Base-by-base conservation (phyloP, 208 protist genomes). In the Leishmania tarentolae region DNA sequence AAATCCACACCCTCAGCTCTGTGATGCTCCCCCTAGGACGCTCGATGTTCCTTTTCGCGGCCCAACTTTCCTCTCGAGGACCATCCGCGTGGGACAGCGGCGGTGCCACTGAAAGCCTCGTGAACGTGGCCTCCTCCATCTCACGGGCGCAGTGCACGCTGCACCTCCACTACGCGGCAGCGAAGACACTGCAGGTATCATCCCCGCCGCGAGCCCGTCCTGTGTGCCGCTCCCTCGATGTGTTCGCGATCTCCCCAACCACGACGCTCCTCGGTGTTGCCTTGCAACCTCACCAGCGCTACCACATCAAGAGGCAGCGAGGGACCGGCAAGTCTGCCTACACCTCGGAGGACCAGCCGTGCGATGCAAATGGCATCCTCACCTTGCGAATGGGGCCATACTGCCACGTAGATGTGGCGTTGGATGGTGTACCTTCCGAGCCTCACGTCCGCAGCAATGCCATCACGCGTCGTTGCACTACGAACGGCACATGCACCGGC, bases 281-380 rank as follows among this genome's bases (percentile, higher is more conserved):
- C 9, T 74, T 91, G 75, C 77, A 87, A 7, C 86, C 86, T 0
- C 83, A 87, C 72, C 80, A 88, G 63, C 85, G 88, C 40, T 91
- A 91, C 70, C 86, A 86, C 72, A 75, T 89, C 44, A 82, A 76
- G 3, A 44, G 47, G 59, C 21, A 28, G 46, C 35, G 21, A 2
- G 47, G 40, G 0, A n/a, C 28, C 31, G 44, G n/a, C 44, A 65
- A 35, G 72, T 37, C 52, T 6, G 15, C 74, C 11, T 28, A 52
- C 53, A 47, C 24, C 37, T 42, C 56, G 2, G 53, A 44, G 5
- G 78, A 84, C 42, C 31, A 44, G 3, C 52, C 57, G 1, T 78
- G 79, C 35, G 44, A 65, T 35, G 42, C 63, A 0, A 6, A 53
- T 37, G 76, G 75, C 15, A 46, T 80, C 1, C n/a, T 88, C 47